These are phyloP conservation scores for Athelia psychrophila DNA, from an alignment of 1,284 basidiomycete genomes.

Conservation along the genomic window DNA sequence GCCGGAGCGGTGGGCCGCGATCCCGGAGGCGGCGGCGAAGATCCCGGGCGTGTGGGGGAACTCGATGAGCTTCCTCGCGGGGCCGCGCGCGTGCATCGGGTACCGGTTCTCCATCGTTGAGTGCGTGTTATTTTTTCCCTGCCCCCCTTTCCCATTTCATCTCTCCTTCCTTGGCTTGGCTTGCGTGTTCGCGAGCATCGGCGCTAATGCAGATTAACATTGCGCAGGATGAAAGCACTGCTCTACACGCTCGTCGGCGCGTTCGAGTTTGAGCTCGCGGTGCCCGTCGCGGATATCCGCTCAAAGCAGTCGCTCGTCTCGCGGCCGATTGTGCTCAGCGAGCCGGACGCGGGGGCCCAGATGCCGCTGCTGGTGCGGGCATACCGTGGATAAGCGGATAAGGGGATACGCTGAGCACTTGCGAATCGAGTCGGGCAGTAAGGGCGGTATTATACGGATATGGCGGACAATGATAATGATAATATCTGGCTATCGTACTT, in stretches of 20 bases:
- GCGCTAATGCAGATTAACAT: not conserved
- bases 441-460: too few relatives aligned
- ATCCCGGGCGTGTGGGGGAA: conserved; percentile 38
- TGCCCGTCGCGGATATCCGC: conserved; percentile 34
- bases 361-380: conserved; percentile 26
- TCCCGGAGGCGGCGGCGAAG: conserved; percentile 16
- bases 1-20: conserved; percentile 30
- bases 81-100: conserved; percentile 39
- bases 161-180: too few relatives aligned
- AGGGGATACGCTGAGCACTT: too few relatives aligned
- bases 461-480: too few relatives aligned
- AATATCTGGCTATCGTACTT: too few relatives aligned
- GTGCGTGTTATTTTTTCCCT: conserved; percentile 9
- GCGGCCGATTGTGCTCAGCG: conserved; percentile 23
- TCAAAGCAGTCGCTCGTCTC: conserved; percentile 29
- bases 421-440: too few relatives aligned
- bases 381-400: not conserved
- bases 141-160: too few relatives aligned
- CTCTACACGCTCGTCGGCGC: conserved; percentile 55
- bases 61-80: conserved; percentile 36
- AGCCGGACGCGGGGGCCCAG: conserved; percentile 23
- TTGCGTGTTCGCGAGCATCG: too few relatives aligned
- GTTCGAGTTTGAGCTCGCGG: conserved; percentile 54
- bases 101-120: conserved; percentile 43
- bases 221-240: conserved; percentile 45